Percentiles rank a stretch among this genome's conserved stretches.
phyloP scores from a whole-genome alignment of 1,139 yeast species.

The Lodderomyces pseudojiufengensis region DNA sequence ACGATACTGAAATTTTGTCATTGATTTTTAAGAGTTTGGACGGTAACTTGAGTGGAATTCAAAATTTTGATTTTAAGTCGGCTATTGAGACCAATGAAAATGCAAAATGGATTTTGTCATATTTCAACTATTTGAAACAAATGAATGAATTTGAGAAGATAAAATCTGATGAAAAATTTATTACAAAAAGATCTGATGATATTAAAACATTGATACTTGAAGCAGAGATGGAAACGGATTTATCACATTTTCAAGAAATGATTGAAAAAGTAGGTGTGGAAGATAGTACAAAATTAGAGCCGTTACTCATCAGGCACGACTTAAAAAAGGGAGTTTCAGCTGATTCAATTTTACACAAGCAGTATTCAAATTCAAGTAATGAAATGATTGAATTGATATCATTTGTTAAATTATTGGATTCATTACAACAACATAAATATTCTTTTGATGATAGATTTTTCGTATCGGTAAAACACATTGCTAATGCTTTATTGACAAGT shows the following conservation, averaged over 20 bases:
- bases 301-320: too few relatives aligned
- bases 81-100: slow-evolving; percentile 11
- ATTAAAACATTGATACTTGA: slow-evolving; percentile 6
- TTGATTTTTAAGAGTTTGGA: too few relatives aligned
- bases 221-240: slow-evolving; percentile 10
- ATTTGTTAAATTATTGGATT: slow-evolving; percentile 21
- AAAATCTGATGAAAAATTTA: neutral
- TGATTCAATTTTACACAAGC: slow-evolving; percentile 3
- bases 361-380: too few relatives aligned
- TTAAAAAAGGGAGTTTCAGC: too few relatives aligned
- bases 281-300: slow-evolving; percentile 13
- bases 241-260: neutral
- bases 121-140: slow-evolving; percentile 17
- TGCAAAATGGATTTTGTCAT: slow-evolving; percentile 19
- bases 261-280: slow-evolving; percentile 5
- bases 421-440: slow-evolving; percentile 11
- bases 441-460: slow-evolving; percentile 1
- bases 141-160: neutral
- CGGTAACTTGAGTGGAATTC: too few relatives aligned
- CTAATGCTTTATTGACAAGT: slow-evolving; percentile 9
- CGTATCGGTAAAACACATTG: slow-evolving; percentile 11
- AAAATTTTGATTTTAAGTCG: too few relatives aligned
- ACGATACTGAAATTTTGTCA: slow-evolving; percentile 13
- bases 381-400: slow-evolving; percentile 19
- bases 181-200: neutral